These are phyloP conservation scores for Globisporangium spinosum DNA, from an alignment of 352 stramenopile species.

Conservation along the genomic window DNA sequence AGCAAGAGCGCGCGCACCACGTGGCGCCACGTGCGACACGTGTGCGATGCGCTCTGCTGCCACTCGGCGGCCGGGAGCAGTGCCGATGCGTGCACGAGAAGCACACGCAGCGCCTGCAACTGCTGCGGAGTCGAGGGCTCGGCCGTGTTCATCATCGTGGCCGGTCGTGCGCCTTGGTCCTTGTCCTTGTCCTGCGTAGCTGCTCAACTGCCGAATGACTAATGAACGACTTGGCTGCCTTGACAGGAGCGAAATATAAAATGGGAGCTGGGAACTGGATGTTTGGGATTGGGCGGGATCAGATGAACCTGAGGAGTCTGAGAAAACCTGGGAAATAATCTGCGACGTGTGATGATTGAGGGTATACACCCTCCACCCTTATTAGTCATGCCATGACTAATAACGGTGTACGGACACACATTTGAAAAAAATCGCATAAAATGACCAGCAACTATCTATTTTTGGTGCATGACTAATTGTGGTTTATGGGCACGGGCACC, in stretches of 20 bases:
- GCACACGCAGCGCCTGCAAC: constrained; percentile 1
- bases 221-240: not conserved
- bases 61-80: not conserved
- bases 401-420: too few relatives aligned
- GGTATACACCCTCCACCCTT: too few relatives aligned
- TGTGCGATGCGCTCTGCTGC: not conserved
- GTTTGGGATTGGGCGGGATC: not conserved
- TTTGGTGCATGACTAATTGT: too few relatives aligned
- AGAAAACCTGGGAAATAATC: not conserved
- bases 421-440: too few relatives aligned
- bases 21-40: constrained; percentile 30
- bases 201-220: not conserved
- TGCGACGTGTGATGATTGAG: too few relatives aligned
- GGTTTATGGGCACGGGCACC: too few relatives aligned
- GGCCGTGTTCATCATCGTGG: constrained; percentile 15
- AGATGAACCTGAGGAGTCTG: not conserved
- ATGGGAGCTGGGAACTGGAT: not conserved
- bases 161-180: not conserved
- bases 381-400: too few relatives aligned
- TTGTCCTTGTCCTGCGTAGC: not conserved
- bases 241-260: not conserved
- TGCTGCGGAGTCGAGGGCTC: constrained; percentile 3
- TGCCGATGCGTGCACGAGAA: not conserved
- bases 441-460: too few relatives aligned
- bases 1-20: constrained; percentile 26